A percentile compares a stretch with the other conserved stretches of the same genome.
Evolutionary conservation across 208 protist genomes (phyloP).

Genomic region (Trypanosoma brucei): DNA sequence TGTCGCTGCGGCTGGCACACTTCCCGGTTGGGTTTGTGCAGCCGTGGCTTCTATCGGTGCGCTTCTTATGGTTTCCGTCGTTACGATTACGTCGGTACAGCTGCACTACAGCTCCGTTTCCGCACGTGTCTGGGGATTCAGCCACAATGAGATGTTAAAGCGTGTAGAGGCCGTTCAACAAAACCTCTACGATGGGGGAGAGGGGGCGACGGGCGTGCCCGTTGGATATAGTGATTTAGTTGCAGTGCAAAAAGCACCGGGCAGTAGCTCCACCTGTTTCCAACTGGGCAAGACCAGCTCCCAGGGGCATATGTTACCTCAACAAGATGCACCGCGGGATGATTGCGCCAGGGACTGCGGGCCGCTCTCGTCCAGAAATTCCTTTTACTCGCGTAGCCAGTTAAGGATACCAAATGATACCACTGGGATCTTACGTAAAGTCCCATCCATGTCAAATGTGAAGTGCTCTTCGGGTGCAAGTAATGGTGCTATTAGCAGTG

Average conservation of each 20-base stretch:
- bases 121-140: slow-evolving; percentile 38
- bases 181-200: slow-evolving; percentile 12
- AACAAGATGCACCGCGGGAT: too few relatives aligned
- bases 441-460: not conserved
- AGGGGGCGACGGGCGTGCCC: too few relatives aligned
- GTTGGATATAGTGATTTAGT: not conserved
- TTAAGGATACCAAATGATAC: too few relatives aligned
- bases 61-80: slow-evolving; percentile 26
- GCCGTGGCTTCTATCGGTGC: slow-evolving; percentile 30
- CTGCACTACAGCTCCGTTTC: slow-evolving; percentile 63
- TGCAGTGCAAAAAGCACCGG: too few relatives aligned
- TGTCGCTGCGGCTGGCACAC: not conserved
- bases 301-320: too few relatives aligned
- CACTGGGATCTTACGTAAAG: not conserved
- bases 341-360: too few relatives aligned
- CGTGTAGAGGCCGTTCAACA: slow-evolving; percentile 29
- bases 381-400: too few relatives aligned
- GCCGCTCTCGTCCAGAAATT: too few relatives aligned
- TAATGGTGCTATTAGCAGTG: not conserved
- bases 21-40: slow-evolving; percentile 23
- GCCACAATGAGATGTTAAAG: slow-evolving; percentile 35
- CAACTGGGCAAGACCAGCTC: too few relatives aligned
- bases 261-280: too few relatives aligned
- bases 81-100: slow-evolving; percentile 27
- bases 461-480: not conserved